Evolutionary conservation across 192 early-diverging fungal genomes (phyloP), one percentile per base, ranked within the genome.

Genomic region (Umbelopsis sp.): DNA sequence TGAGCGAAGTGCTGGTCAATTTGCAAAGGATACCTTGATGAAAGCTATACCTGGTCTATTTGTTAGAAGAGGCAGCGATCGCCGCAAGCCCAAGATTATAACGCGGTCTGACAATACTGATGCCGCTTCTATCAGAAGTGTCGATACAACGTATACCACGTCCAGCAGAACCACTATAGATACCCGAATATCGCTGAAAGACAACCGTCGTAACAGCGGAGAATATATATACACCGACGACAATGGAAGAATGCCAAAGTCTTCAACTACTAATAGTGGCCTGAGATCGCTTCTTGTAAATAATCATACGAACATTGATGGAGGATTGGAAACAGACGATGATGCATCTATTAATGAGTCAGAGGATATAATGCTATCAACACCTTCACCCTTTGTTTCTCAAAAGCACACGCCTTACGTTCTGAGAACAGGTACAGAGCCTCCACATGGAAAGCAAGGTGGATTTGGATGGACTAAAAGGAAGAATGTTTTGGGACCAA

Each of bases 1-100:
- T n/a, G 56, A 62, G 11, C 26, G 56, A 11, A 62, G 56, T 34
- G 56, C 56, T 34, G 31, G 56, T 62, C 56, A 62, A 34, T 14
- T 62, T 11, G 56, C 56, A 62, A 62, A 31, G 31, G 56, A 62
- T 34, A 62, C 56, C 26, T 34, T 62, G 1, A 29, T 20, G 31
- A 62, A 32, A 34, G 56, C 56, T 17, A 14, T 62, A 34, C 56
- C 56, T 20, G 31, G 31, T 2, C 56, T 62, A 0, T 62, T 62
- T n/a, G 56, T n/a, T 29, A 62, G 56, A 34, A 34, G 12, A 2
- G 26, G 26, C 16, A 31, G 29, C 34, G 56, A 62, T 20, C 56
- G 56, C 4, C 26, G 56, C 12, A 62, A 34, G 26, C 24, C 14
- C 56, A 62, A 62, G 14, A 26, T 14, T 0, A 29, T 32, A 32